Conservation (phyloP, 495 filamentous ascomycete genomes). For the Coniosporium apollinis region DNA sequence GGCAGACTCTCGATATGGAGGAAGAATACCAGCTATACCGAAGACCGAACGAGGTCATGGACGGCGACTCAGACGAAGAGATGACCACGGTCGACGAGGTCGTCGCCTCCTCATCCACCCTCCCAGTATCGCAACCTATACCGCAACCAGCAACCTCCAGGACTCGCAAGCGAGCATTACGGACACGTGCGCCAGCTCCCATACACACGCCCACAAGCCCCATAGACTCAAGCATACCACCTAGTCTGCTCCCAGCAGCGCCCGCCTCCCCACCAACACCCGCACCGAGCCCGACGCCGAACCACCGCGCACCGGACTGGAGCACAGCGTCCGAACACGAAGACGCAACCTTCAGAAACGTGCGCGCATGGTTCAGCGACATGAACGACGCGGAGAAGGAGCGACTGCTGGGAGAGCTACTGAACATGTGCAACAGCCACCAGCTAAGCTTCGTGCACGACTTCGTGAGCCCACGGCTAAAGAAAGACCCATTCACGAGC, state of each 20-base stretch:
- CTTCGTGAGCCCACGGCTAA: conserved; percentile 77
- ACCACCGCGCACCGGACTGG: conserved; percentile 42
- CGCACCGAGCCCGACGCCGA: conserved; percentile 49
- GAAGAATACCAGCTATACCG: too few species aligned
- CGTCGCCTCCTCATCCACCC: too few species aligned
- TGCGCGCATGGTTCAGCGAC: conserved; percentile 37
- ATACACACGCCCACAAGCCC: conserved; percentile 37
- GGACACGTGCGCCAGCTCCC: too few species aligned
- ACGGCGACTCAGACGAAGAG: too few species aligned
- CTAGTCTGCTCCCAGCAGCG: conserved; percentile 45
- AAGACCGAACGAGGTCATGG: too few species aligned
- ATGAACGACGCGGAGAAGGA: conserved; percentile 38
- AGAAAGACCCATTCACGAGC: conserved; percentile 84
- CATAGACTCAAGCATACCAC: conserved; percentile 31
- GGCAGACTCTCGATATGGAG: too few species aligned
- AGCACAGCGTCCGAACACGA: conserved; percentile 40
- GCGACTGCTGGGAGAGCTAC: conserved; percentile 58
- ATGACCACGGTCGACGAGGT: too few species aligned
- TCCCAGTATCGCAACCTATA: too few species aligned
- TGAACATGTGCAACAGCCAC: conserved; percentile 85
- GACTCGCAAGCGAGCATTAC: too few species aligned
- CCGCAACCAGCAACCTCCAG: too few species aligned
- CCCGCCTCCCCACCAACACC: conserved; percentile 54
- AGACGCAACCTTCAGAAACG: conserved; percentile 35
- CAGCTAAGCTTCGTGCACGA: conserved; percentile 89